Evolutionary conservation across 805 yeast species (phyloP).

Genomic region (Candida dajiaensis): DNA sequence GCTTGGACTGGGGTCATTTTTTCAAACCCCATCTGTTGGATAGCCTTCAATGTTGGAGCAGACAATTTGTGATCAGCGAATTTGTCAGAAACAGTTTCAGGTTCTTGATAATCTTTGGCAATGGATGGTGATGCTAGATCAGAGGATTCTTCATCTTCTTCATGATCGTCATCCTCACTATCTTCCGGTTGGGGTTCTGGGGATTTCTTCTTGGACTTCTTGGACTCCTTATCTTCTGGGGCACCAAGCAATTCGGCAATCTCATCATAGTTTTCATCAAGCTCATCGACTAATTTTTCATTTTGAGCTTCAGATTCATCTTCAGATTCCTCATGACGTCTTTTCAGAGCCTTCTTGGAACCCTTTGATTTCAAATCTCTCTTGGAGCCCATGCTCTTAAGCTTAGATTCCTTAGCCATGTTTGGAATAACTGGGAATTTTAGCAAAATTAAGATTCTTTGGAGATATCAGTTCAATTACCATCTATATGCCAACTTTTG

Average conservation of each 20-base stretch:
- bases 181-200: constrained; percentile 14
- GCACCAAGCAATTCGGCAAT: constrained; percentile 49
- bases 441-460: not conserved
- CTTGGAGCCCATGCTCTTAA: constrained; percentile 5
- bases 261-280: constrained; percentile 53
- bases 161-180: constrained; percentile 17
- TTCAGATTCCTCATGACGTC: constrained; percentile 26
- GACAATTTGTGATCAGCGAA: constrained; percentile 60
- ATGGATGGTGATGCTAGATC: not conserved
- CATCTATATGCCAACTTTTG: not conserved
- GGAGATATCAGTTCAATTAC: not conserved
- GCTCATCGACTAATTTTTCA: constrained; percentile 43
- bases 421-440: not conserved
- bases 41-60: constrained; percentile 75
- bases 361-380: constrained; percentile 4
- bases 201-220: constrained; percentile 18
- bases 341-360: constrained; percentile 21
- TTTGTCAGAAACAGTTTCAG: constrained; percentile 22
- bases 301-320: constrained; percentile 28
- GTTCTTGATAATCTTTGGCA: constrained; percentile 8
- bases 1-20: constrained; percentile 94
- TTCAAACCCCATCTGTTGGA: constrained; percentile 82
- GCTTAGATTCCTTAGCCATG: constrained; percentile 18
- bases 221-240: constrained; percentile 24
- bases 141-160: constrained; percentile 16